These are phyloP conservation scores for Pythium aquatile DNA, from an alignment of 352 stramenopile species.

Conservation along the genomic window DNA sequence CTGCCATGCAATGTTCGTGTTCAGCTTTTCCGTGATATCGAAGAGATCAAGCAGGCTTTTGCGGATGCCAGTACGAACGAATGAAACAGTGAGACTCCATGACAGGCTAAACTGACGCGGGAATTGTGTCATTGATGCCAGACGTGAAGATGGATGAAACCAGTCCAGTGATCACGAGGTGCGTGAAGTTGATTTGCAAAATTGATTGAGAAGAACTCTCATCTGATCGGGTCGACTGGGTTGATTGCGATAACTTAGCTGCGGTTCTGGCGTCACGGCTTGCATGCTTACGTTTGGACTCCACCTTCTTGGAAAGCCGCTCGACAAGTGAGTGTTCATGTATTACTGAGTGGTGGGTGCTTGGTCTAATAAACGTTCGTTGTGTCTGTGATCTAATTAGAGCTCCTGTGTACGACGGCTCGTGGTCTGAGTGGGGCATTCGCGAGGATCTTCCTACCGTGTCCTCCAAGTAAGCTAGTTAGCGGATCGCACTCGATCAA, in stretches of 20 bases:
- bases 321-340: slow-evolving; percentile 52
- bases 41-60: slow-evolving; percentile 81
- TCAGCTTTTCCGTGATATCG: slow-evolving; percentile 70
- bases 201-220: not conserved
- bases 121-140: slow-evolving; percentile 7
- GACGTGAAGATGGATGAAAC: slow-evolving; percentile 54
- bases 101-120: too few relatives aligned
- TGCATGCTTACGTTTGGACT: slow-evolving; percentile 63
- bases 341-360: too few relatives aligned
- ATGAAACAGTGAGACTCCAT: too few relatives aligned
- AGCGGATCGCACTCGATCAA: not conserved
- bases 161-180: slow-evolving; percentile 75
- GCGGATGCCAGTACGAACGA: slow-evolving; percentile 48
- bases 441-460: slow-evolving; percentile 59
- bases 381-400: slow-evolving; percentile 28
- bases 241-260: slow-evolving; percentile 32
- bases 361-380: too few relatives aligned
- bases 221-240: slow-evolving; percentile 6
- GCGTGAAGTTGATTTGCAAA: not conserved
- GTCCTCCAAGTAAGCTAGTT: slow-evolving; percentile 20
- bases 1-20: slow-evolving; percentile 34
- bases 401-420: slow-evolving; percentile 87
- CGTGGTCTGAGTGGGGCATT: slow-evolving; percentile 85
- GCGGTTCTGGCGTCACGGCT: slow-evolving; percentile 71
- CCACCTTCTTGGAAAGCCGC: slow-evolving; percentile 58